These are phyloP conservation scores for Pleurotus eryngii DNA, from an alignment of 768 basidiomycete species.

Conservation along the genomic window DNA sequence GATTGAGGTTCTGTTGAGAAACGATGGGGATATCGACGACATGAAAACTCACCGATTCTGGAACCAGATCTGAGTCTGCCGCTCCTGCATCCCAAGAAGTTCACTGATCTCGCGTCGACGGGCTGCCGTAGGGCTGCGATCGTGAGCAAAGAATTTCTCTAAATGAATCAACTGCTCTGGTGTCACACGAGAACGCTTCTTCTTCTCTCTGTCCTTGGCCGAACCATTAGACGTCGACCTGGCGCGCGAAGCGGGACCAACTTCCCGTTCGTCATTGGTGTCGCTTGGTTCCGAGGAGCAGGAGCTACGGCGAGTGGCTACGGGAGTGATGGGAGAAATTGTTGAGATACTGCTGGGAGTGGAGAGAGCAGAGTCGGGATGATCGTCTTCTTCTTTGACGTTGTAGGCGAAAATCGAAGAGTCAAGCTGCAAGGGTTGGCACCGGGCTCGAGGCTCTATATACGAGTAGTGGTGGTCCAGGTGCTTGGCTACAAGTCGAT, in stretches of 20 bases:
- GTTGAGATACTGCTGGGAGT: constrained; percentile 23
- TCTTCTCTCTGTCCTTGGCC: constrained; percentile 47
- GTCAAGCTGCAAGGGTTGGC: constrained; percentile 22
- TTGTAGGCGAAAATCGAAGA: constrained; percentile 12
- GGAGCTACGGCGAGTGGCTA: constrained; percentile 20
- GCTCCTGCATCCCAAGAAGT: constrained; percentile 76
- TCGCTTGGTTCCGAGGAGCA: constrained; percentile 19
- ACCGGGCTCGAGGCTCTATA: constrained; percentile 16
- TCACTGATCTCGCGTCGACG: constrained; percentile 73
- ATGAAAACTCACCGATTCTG: constrained; percentile 63
- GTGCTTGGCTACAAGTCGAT: constrained; percentile 18
- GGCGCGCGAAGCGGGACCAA: constrained; percentile 29
- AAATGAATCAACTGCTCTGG: constrained; percentile 77
- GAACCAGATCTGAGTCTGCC: constrained; percentile 89
- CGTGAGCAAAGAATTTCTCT: constrained; percentile 64
- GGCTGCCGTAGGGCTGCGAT: constrained; percentile 70
- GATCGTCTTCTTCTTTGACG: constrained; percentile 15
- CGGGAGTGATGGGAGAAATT: constrained; percentile 26
- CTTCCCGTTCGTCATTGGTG: constrained; percentile 29
- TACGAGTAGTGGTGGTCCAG: constrained; percentile 24
- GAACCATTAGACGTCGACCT: constrained; percentile 28
- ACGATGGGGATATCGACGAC: too few relatives aligned
- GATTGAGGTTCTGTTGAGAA: not conserved
- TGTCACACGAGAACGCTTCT: constrained; percentile 76
- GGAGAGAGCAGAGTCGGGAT: constrained; percentile 13